Evolutionary conservation across 2,329 filamentous ascomycete species (phyloP), one percentile per base, ranked within the genome.

Genomic region (Fusarium duplospermum): DNA sequence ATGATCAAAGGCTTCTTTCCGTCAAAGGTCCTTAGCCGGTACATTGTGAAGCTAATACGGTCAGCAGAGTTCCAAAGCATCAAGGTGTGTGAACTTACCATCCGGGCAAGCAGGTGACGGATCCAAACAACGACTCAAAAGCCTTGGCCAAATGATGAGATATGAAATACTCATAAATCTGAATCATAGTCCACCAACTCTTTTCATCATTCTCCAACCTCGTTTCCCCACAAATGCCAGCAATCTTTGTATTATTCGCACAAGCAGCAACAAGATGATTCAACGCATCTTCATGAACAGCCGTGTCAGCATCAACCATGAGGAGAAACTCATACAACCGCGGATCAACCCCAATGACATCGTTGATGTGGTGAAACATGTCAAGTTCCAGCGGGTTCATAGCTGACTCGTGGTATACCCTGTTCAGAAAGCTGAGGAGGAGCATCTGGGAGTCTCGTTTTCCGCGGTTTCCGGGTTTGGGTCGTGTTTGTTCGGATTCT

Each of bases 111-210:
- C 96, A 99, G 68, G 96, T 99, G 70, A 99, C 96, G 82, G 94
- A 97, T 81, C 95, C 96, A 81, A 99, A 99, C 69, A 99, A 90
- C 69, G 95, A 98, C 82, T 99, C 96, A 81, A 99, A 99, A 71
- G 96, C 94, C 86, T 99, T 99, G 63, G 96, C 89, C 82, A 99
- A 86, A 84, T 99, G 93, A 88, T 99, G 96, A 35, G 96, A 98
- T 81, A 99, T 99, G 83, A 95, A 99, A 87, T 99, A 99, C 83
- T 99, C 96, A 85, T 99, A 99, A 73, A 99, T 96, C 83, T 99
- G 96, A 80, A 99, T 99, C 96, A 99, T 99, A 11, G 96, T 99
- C 94, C 94, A 98, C 95, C 95, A 98, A 79, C 92, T 95, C 75
- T 92, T 90, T 78, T 98, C 94, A 82, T 98, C 96, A 79, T 99